Evolutionary conservation across 345 rosid genomes (phyloP), one percentile per base, ranked within the genome.

Genomic region (Populus deltoides): DNA sequence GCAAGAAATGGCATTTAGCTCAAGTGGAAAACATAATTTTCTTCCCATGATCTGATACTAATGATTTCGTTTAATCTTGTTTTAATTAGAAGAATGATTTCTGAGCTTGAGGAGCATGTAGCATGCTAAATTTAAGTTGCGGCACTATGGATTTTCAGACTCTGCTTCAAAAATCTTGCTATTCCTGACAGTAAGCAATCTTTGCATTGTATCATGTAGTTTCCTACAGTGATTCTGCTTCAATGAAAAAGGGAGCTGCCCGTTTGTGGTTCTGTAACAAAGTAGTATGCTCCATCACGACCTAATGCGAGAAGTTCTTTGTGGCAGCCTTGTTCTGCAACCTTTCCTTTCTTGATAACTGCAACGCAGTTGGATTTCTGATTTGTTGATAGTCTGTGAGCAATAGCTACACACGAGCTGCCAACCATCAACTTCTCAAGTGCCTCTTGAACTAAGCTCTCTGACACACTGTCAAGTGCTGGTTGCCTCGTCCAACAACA

Each of bases 401-500:
- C 94, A 9, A 91, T 80, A 6, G 85, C 86, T 17, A 88, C 75
- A 38, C 92, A 87, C 39, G 92, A 86, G 78, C 90, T 80, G 4
- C 78, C 81, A 8, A 78, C 89, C 94, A 88, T 86, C 91, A 91
- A 88, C 82, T 88, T 91, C 86, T 88, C 94, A 2, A 89, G 90
- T 63, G 92, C 88, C 75, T 82, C 90, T 80, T 91, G 91, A 68
- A 88, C 89, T 57, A 87, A 70, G 77, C 81, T 87, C 55, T 89
- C 92, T 8, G 92, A 91, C 6, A 87, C 78, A 53, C 89, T 91
- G 70, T 91, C 92, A 12, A 89, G 88, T 18, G 94, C 94, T 91
- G 0, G 97, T 91, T 1, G 97, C 94, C 77, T 93, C 97, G 36
- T 93, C 97, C 27, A 91, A 80, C 55, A 91, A 79, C 15, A 93